A percentile compares a stretch with the other conserved stretches of the same genome.
phyloP scores from a whole-genome alignment of 2,329 filamentous ascomycete species.

The Penicillium verrucosum region DNA sequence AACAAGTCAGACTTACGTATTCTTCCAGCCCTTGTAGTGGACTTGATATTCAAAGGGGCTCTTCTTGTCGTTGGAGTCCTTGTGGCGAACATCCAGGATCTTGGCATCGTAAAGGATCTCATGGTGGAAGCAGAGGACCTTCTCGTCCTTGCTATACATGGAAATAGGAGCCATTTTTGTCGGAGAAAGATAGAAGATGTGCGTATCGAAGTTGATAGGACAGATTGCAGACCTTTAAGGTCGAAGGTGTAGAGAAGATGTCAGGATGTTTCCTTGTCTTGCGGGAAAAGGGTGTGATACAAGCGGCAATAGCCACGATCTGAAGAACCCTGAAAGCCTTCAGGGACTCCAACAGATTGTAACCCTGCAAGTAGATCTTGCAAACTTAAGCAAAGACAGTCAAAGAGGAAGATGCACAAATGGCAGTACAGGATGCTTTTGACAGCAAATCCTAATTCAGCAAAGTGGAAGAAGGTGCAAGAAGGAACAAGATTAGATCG shows the following conservation, averaged over 20 bases:
- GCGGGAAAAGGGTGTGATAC: conserved; percentile 1
- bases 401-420: background rate
- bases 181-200: conserved; percentile 18
- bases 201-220: background rate
- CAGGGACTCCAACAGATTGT: background rate
- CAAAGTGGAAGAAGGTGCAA: background rate
- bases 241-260: background rate
- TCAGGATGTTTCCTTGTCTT: background rate
- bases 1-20: conserved; percentile 62
- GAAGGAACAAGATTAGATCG: background rate
- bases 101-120: conserved; percentile 98
- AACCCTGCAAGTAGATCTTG: background rate
- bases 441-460: background rate
- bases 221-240: background rate
- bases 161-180: conserved; percentile 61
- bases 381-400: background rate
- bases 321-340: background rate
- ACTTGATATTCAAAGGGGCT: conserved; percentile 83
- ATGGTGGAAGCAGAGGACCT: conserved; percentile 93
- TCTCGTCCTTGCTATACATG: conserved; percentile 72
- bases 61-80: conserved; percentile 63
- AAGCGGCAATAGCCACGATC: background rate
- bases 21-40: conserved; percentile 99
- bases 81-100: conserved; percentile 71
- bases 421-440: background rate